These are phyloP conservation scores for Dittrichia graveolens DNA, from an alignment of 129 eudicot species.

Conservation along the genomic window DNA sequence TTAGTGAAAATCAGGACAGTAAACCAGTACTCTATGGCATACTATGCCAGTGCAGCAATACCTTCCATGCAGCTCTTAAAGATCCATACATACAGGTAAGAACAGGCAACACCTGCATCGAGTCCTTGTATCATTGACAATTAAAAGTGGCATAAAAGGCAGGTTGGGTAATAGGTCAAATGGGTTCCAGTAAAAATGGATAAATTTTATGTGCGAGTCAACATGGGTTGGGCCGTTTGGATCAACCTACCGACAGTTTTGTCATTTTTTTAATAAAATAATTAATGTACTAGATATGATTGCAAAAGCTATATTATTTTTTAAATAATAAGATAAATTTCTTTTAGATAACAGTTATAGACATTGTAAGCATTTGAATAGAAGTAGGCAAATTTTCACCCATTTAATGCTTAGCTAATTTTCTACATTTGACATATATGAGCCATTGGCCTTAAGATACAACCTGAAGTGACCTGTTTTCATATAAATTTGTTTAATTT, in stretches of 20 bases:
- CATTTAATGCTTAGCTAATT: neutral
- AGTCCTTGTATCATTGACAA: no score
- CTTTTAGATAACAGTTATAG: no score
- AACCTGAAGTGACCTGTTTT: neutral
- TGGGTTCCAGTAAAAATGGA: neutral
- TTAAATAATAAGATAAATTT: no score
- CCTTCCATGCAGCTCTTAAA: slow-evolving; percentile 54
- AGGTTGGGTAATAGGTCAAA: neutral
- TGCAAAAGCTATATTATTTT: neutral
- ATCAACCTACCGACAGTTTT: no score
- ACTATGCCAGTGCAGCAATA: slow-evolving; percentile 43
- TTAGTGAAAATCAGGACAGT: slow-evolving; percentile 43
- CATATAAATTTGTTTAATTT: neutral
- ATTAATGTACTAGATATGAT: neutral
- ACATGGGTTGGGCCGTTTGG: no score
- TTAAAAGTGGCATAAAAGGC: neutral
- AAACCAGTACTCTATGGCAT: slow-evolving; percentile 46
- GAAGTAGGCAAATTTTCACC: neutral
- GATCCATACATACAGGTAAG: slow-evolving; percentile 65
- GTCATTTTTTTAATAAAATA: neutral
- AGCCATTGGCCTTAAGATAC: neutral
- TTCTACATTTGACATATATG: neutral
- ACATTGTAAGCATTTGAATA: neutral
- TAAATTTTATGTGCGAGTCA: neutral
- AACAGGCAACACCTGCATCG: slow-evolving; percentile 14